phyloP scores from a whole-genome alignment of 73 alveolate species.

The Paramecium biaurelia region DNA sequence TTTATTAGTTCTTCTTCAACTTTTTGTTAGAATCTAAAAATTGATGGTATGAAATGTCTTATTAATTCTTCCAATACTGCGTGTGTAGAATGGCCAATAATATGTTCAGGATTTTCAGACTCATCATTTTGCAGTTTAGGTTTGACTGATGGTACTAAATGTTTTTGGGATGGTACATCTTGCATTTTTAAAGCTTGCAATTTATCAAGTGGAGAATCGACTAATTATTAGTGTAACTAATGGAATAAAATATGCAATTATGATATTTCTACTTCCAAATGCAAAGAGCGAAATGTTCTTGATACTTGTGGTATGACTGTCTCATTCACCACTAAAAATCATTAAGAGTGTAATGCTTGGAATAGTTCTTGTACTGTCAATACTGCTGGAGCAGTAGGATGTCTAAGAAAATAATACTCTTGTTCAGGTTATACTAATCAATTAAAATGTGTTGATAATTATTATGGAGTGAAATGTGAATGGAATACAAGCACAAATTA shows the following conservation, averaged over 20 bases:
- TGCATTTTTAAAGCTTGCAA: neutral
- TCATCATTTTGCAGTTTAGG: neutral
- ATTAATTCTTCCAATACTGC: neutral
- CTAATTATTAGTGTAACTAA: neutral
- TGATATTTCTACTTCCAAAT: neutral
- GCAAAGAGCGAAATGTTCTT: neutral
- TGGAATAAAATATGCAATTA: neutral
- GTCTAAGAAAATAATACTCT: neutral
- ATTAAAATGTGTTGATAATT: neutral
- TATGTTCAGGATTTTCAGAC: neutral
- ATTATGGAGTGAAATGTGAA: neutral
- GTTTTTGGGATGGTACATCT: neutral
- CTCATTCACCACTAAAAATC: neutral
- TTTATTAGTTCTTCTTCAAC: neutral
- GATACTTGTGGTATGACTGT: neutral
- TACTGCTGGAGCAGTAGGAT: neutral
- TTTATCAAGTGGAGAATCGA: neutral
- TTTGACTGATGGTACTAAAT: neutral
- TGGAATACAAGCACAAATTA: neutral
- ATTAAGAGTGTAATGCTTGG: constrained; percentile 1
- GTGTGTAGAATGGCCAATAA: neutral
- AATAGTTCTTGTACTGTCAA: neutral
- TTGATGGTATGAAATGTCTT: neutral
- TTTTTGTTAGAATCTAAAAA: neutral
- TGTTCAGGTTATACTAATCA: neutral